These are phyloP conservation scores for Chloropicon primus DNA, from an alignment of 139 green algal genomes.

Conservation along the genomic window DNA sequence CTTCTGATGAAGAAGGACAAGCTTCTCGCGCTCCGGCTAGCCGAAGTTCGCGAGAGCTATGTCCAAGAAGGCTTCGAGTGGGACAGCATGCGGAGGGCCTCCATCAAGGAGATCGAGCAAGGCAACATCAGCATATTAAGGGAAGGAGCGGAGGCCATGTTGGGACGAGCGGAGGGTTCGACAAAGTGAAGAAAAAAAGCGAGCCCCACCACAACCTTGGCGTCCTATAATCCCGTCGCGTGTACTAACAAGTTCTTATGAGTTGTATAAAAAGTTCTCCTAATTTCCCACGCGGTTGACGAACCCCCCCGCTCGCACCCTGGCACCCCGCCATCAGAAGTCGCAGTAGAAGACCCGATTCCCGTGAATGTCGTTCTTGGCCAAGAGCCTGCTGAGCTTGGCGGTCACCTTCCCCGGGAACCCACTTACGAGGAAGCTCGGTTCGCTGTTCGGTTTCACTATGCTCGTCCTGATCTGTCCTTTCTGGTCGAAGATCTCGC, in stretches of 20 bases:
- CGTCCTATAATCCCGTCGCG: too few relatives aligned
- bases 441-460: neutral
- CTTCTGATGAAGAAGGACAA: conserved; percentile 11
- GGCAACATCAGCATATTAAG: conserved; percentile 12
- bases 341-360: neutral
- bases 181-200: neutral
- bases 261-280: too few relatives aligned
- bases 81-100: neutral
- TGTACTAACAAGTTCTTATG: too few relatives aligned
- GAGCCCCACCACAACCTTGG: too few relatives aligned
- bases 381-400: neutral
- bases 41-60: conserved; percentile 15
- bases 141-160: neutral
- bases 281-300: too few relatives aligned
- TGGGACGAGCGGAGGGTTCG: neutral
- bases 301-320: too few relatives aligned
- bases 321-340: too few relatives aligned
- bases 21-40: conserved; percentile 8
- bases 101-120: neutral
- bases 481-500: neutral
- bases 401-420: neutral
- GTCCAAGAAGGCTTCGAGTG: conserved; percentile 15
- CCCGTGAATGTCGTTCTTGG: neutral
- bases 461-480: neutral
- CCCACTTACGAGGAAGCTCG: neutral